Base-by-base conservation (phyloP, 305 asterid species). In the Solanum hybrid region DNA sequence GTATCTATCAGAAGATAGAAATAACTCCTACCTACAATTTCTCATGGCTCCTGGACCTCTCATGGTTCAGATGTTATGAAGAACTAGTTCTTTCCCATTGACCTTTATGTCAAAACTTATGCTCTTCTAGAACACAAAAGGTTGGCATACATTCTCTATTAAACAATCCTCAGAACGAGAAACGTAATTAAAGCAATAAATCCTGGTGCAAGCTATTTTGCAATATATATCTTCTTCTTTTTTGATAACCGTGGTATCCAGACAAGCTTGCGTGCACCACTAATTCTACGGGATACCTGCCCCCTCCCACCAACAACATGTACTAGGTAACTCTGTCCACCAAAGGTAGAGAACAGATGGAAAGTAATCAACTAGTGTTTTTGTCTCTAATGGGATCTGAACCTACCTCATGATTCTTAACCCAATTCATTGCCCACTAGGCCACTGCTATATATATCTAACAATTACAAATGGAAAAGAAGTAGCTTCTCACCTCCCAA, bases 401-500 rank as follows among this genome's bases (percentile, higher is more conserved):
- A 65, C 75, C 75, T n/a, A 65, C 75, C 13, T 65, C 73, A 65
- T 22, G 78, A 27, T 26, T 72, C 17, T 72, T 72, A 26, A 72
- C 33, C 78, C 33, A 72, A 7, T 26, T 72, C 33, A 72, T 26
- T 72, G 33, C 20, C 1, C 17, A 26, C 33, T 26, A 11, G 33
- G 78, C 17, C 33, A 72, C 10, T 32, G 88, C 13, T 31, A 12
- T 32, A 31, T 32, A 51, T 26, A 45, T 33, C 57, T 70, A 87
- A 22, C 5, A n/a, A 36, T 7, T 10, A 83, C 32, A 84, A 65
- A 61, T 76, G 26, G 89, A 90, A 34, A 85, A 79, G 77, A 27
- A 79, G 79, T 65, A 45, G 89, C 79, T 89, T 70, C 93, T 89
- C 91, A 96, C 99, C 99, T 97, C 99, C 99, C 99, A 97, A 79